These are phyloP conservation scores for Exophiala sideris DNA, from an alignment of 2,329 filamentous ascomycete genomes.

Conservation along the genomic window DNA sequence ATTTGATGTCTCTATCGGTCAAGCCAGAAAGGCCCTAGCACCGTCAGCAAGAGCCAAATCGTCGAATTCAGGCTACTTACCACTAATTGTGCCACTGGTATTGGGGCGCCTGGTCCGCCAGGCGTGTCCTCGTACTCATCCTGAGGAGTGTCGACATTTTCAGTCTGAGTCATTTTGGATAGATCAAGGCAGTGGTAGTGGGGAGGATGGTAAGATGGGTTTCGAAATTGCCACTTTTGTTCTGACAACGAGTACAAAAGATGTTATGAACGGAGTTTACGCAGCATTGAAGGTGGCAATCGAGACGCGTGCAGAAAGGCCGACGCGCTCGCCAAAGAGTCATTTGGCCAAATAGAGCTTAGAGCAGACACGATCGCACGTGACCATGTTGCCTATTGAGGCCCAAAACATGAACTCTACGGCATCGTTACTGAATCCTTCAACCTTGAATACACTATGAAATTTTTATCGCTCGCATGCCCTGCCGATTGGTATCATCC, in stretches of 20 bases:
- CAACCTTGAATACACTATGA: no score
- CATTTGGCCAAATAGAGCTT: no score
- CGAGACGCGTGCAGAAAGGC: no score
- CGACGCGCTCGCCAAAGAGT: no score
- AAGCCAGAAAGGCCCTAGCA: constrained; percentile 76
- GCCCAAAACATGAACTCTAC: no score
- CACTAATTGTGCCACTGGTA: constrained; percentile 79
- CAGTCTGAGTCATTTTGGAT: constrained; percentile 26
- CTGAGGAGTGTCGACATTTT: constrained; percentile 19
- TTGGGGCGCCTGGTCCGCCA: constrained; percentile 87
- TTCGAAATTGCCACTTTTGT: not conserved
- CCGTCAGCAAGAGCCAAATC: constrained; percentile 10
- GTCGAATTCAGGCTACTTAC: constrained; percentile 49
- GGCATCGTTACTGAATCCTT: no score
- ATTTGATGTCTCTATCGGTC: constrained; percentile 92
- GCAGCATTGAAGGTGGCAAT: not conserved
- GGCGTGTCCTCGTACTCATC: constrained; percentile 61
- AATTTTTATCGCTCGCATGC: no score
- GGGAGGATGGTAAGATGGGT: not conserved
- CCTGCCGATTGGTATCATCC: no score
- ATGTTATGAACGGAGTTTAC: no score
- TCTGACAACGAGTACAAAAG: no score
- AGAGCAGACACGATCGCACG: no score
- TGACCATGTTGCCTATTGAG: no score
- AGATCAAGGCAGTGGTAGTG: not conserved